Base-by-base conservation (phyloP, 331 rosid species). In the Rhamnella rubrinervis region DNA sequence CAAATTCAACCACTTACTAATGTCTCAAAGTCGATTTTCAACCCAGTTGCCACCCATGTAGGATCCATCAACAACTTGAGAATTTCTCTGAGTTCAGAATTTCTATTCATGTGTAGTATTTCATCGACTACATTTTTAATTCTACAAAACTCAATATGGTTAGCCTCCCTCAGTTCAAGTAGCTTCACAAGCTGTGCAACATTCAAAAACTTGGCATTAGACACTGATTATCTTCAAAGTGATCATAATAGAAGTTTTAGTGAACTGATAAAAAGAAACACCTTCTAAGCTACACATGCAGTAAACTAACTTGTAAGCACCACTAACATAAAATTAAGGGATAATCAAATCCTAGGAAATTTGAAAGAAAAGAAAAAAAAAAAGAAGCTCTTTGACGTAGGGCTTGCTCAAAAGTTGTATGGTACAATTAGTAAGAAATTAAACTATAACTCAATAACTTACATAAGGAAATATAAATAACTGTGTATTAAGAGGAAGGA, bases 101-200 rank as follows among this genome's bases (percentile, higher is more conserved):
- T 78, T 72, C 69, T 83, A 67, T 83, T 40, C 98, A 93, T 87
- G 66, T 76, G 89, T 83, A 91, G 75, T 71, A 93, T 83, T 70
- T 91, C 98, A 66, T 93, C 95, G 9, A 91, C 90, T 55, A 91
- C 87, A 75, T 84, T 86, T 85, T 91, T 93, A 60, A 91, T 87
- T 80, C 97, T 87, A 77, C 96, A 93, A 76, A 93, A 88, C 67
- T 93, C 98, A 58, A 91, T 83, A 77, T 93, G 96, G 79, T 93
- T 93, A 66, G 96, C 95, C 83, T 93, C 98, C 86, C 88, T 85
- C 81, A 86, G 70, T 83, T 91, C 98, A 83, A 93, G 93, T 72
- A 93, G 90, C 80, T 93, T 93, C 77, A 87, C 97, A 80, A 93
- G 96, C 98, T 93, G 95, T 80, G 72, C 55, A 77, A 79, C 76